Conservation (phyloP, 768 basidiomycete species). For the Collybiopsis luxurians region DNA sequence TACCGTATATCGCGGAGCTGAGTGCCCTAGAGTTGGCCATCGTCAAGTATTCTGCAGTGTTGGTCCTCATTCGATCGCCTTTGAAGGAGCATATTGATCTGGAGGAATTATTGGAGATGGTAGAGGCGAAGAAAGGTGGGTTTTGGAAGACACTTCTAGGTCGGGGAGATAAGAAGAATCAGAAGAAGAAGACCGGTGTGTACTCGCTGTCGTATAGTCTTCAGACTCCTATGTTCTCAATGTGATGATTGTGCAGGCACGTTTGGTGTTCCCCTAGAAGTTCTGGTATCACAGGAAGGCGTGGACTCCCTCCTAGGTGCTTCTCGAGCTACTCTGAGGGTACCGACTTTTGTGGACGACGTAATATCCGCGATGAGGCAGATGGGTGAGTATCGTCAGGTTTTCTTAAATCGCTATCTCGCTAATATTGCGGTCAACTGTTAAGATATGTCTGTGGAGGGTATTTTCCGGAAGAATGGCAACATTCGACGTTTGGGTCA, state of each 20-base stretch:
- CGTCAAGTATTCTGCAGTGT: conserved; percentile 87
- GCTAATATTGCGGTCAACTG: conserved; percentile 5
- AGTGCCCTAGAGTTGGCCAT: conserved; percentile 83
- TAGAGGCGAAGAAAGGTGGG: conserved; percentile 88
- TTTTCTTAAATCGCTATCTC: not conserved
- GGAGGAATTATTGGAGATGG: conserved; percentile 90
- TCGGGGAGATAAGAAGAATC: conserved; percentile 88
- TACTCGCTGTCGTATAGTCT: conserved; percentile 8
- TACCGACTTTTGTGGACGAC: conserved; percentile 98
- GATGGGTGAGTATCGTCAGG: conserved; percentile 71
- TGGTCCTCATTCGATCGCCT: conserved; percentile 74
- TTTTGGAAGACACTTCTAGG: conserved; percentile 93
- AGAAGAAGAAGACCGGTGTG: conserved; percentile 82
- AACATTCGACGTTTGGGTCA: conserved; percentile 94
- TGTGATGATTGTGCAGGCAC: conserved; percentile 54
- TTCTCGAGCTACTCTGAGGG: conserved; percentile 76
- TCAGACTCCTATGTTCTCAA: not conserved
- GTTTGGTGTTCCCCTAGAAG: conserved; percentile 90
- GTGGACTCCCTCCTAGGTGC: conserved; percentile 94
- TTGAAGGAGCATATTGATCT: conserved; percentile 82
- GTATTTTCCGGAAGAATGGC: conserved; percentile 97
- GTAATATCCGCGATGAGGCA: conserved; percentile 98
- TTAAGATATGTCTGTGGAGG: conserved; percentile 94
- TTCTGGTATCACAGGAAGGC: conserved; percentile 91
- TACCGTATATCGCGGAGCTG: conserved; percentile 82